These are phyloP conservation scores for Colletotrichum chrysophilum DNA, from an alignment of 2,329 filamentous ascomycete species.

Conservation along the genomic window DNA sequence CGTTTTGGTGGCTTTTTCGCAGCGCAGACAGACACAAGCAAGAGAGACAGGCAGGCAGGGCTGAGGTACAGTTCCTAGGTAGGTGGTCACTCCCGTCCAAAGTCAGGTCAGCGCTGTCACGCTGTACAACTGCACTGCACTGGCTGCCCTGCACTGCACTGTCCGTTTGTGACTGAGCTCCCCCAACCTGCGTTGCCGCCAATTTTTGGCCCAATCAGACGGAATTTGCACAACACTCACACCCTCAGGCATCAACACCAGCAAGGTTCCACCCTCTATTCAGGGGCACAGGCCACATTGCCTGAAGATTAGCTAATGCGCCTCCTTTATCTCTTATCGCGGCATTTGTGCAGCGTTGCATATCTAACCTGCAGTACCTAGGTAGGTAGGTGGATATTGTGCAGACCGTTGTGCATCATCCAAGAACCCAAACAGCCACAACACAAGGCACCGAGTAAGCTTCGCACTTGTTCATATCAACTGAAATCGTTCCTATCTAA, in stretches of 20 bases:
- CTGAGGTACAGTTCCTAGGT: background rate
- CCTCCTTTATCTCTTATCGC: background rate
- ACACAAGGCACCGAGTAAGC: background rate
- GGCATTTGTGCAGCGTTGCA: background rate
- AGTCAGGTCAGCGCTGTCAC: background rate
- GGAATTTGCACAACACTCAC: background rate
- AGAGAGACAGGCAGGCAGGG: background rate
- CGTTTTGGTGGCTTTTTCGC: conserved; percentile 6
- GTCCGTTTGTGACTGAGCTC: background rate
- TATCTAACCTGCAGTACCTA: background rate
- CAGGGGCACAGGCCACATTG: conserved; percentile 15
- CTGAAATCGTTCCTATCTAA: background rate
- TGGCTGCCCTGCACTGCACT: background rate
- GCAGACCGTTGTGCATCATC: background rate
- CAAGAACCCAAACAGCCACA: background rate
- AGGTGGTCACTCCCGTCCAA: background rate
- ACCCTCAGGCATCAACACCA: conserved; percentile 13
- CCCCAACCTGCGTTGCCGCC: conserved; percentile 8
- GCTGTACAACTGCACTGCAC: background rate
- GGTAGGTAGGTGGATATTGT: background rate
- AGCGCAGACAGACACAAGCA: background rate
- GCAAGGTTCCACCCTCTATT: background rate
- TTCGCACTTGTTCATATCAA: background rate
- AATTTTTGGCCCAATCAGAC: conserved; percentile 3
- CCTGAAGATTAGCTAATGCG: background rate